Evolutionary conservation across 1,139 yeast genomes (phyloP).

Genomic region (Magnusiomyces suaveolens): DNA sequence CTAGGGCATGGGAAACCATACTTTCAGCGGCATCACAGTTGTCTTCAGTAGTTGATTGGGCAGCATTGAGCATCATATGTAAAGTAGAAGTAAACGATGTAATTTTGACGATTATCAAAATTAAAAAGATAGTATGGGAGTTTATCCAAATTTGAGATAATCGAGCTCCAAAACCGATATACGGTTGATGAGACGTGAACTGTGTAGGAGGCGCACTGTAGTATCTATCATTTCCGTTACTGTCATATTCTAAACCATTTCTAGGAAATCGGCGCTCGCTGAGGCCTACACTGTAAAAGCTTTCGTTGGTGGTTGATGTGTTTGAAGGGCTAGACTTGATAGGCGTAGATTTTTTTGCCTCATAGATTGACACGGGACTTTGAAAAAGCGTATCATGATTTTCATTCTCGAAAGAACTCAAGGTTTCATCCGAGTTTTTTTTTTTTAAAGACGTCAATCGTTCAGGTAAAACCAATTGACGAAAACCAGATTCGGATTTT

Average conservation of each 20-base stretch:
- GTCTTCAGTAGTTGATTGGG: slow-evolving; percentile 21
- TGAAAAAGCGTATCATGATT: neutral
- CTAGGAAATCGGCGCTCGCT: neutral
- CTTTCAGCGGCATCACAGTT: slow-evolving; percentile 41
- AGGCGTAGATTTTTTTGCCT: neutral
- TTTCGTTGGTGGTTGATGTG: neutral
- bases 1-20: slow-evolving; percentile 36
- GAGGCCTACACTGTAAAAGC: neutral
- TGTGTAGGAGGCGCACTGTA: neutral
- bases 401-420: neutral
- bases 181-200: slow-evolving; percentile 19
- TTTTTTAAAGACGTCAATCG: no score
- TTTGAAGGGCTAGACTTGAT: neutral
- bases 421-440: no score
- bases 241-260: neutral
- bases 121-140: slow-evolving; percentile 25
- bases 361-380: neutral
- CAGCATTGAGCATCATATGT: slow-evolving; percentile 21
- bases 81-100: slow-evolving; percentile 25
- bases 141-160: slow-evolving; percentile 30
- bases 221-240: neutral
- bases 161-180: slow-evolving; percentile 29
- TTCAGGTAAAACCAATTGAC: neutral
- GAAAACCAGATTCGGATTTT: neutral
- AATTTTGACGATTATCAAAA: slow-evolving; percentile 30